These are phyloP conservation scores for Rhizopus microsporus DNA, from an alignment of 371 early-diverging fungal species.

Conservation along the genomic window DNA sequence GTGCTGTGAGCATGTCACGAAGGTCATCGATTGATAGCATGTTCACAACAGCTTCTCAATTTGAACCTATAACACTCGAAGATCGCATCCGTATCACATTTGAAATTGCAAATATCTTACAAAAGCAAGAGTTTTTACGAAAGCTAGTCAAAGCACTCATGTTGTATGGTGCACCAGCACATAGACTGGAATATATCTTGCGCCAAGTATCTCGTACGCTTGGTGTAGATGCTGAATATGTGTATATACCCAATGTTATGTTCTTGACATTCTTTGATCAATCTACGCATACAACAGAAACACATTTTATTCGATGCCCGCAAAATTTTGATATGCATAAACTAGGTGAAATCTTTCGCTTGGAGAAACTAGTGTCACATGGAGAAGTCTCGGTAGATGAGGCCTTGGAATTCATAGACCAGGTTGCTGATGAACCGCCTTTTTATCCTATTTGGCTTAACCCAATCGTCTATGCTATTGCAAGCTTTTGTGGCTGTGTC, in stretches of 20 bases:
- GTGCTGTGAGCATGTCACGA: conserved; percentile 34
- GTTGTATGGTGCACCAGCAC: conserved; percentile 63
- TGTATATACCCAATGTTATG: conserved; percentile 72
- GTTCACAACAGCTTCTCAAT: conserved; percentile 52
- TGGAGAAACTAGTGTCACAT: conserved; percentile 50
- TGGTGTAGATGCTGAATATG: conserved; percentile 69
- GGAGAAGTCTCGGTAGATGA: conserved; percentile 58
- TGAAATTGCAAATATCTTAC: conserved; percentile 63
- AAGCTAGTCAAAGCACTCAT: conserved; percentile 57
- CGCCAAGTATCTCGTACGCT: conserved; percentile 52
- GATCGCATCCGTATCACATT: conserved; percentile 61
- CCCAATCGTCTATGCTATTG: conserved; percentile 49
- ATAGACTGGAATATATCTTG: conserved; percentile 61
- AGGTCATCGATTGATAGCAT: conserved; percentile 44
- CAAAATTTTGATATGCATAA: conserved; percentile 73
- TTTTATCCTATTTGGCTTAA: conserved; percentile 57
- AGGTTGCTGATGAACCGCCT: conserved; percentile 38
- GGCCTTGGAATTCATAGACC: conserved; percentile 52
- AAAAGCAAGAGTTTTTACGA: conserved; percentile 61
- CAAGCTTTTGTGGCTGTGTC: conserved; percentile 53
- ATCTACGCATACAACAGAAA: conserved; percentile 78
- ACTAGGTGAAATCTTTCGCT: conserved; percentile 60
- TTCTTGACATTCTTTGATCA: conserved; percentile 73
- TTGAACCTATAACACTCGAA: conserved; percentile 54
- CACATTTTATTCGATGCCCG: conserved; percentile 65